These are phyloP conservation scores for Lasiosphaeria ovina DNA, from an alignment of 495 filamentous ascomycete species.

Conservation along the genomic window DNA sequence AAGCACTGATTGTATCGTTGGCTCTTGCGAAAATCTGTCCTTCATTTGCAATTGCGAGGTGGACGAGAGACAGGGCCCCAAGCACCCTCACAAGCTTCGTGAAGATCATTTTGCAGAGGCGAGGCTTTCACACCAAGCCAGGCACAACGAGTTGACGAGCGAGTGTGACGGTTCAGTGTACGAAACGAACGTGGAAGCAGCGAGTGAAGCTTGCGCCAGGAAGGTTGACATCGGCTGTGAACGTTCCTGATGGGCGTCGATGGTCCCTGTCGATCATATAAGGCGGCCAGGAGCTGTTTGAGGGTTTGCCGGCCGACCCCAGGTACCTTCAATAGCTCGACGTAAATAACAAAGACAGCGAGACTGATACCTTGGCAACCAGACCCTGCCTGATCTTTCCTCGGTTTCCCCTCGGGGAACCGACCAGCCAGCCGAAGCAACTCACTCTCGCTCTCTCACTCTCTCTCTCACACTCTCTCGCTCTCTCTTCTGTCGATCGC, in stretches of 20 bases:
- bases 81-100: slow-evolving; percentile 26
- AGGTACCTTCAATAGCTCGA: not conserved
- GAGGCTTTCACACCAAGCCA: slow-evolving; percentile 12
- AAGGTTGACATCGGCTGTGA: slow-evolving; percentile 14
- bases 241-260: slow-evolving; percentile 11
- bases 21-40: slow-evolving; percentile 12
- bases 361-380: slow-evolving; percentile 25
- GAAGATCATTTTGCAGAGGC: slow-evolving; percentile 25
- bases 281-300: slow-evolving; percentile 16
- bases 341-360: slow-evolving; percentile 22
- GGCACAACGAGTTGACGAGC: slow-evolving; percentile 16
- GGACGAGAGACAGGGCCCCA: slow-evolving; percentile 27
- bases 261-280: slow-evolving; percentile 32
- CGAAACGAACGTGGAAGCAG: slow-evolving; percentile 4
- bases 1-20: slow-evolving; percentile 14
- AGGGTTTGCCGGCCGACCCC: not conserved
- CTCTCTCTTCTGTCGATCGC: not conserved
- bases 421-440: not conserved
- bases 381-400: slow-evolving; percentile 5
- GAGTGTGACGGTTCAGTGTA: slow-evolving; percentile 14
- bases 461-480: too few relatives aligned
- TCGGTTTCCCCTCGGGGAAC: not conserved
- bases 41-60: slow-evolving; percentile 17
- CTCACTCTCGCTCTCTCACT: too few relatives aligned
- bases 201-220: slow-evolving; percentile 23